Percentiles rank a stretch among this genome's conserved stretches.
These are phyloP conservation scores for Pseudopyrenochaeta lycopersici DNA, from an alignment of 2,329 filamentous ascomycete species.

Conservation along the genomic window DNA sequence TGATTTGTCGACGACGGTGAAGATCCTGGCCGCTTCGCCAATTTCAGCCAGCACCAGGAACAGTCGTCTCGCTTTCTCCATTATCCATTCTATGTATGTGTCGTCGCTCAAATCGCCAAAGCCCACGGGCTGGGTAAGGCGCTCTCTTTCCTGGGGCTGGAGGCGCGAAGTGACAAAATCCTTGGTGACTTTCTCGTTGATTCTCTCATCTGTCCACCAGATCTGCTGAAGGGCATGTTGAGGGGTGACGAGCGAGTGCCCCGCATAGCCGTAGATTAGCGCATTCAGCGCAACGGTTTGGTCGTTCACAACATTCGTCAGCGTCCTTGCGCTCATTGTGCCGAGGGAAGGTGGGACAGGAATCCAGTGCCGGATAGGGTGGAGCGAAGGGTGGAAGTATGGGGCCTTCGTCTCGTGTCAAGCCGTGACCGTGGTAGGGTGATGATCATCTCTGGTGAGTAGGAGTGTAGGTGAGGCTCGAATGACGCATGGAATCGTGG, in stretches of 20 bases:
- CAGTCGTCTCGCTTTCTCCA: conserved; percentile 72
- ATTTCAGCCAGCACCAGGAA: conserved; percentile 77
- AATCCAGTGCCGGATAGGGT: conserved; percentile 4
- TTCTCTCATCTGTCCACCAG: conserved; percentile 78
- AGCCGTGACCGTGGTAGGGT: conserved; percentile 23
- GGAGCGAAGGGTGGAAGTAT: conserved; percentile 19
- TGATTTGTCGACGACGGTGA: conserved; percentile 76
- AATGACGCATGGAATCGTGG: conserved; percentile 12
- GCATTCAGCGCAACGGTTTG: conserved; percentile 59
- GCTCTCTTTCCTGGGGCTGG: conserved; percentile 68
- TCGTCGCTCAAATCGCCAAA: conserved; percentile 76
- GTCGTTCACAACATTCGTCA: conserved; percentile 53
- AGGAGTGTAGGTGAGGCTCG: conserved; percentile 8
- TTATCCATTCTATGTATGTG: conserved; percentile 82
- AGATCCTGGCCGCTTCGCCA: conserved; percentile 76
- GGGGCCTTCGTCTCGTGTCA: conserved; percentile 25
- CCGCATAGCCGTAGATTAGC: conserved; percentile 60
- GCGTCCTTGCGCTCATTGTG: conserved; percentile 49
- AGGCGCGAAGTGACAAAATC: conserved; percentile 73
- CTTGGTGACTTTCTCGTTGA: conserved; percentile 74
- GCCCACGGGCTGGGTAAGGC: conserved; percentile 68
- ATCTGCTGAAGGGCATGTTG: conserved; percentile 60
- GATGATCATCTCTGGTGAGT: conserved; percentile 36
- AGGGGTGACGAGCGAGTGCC: conserved; percentile 60
- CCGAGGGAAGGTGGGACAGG: conserved; percentile 7